These are phyloP conservation scores for Solanum hybrid DNA, from an alignment of 305 asterid species.

Conservation along the genomic window DNA sequence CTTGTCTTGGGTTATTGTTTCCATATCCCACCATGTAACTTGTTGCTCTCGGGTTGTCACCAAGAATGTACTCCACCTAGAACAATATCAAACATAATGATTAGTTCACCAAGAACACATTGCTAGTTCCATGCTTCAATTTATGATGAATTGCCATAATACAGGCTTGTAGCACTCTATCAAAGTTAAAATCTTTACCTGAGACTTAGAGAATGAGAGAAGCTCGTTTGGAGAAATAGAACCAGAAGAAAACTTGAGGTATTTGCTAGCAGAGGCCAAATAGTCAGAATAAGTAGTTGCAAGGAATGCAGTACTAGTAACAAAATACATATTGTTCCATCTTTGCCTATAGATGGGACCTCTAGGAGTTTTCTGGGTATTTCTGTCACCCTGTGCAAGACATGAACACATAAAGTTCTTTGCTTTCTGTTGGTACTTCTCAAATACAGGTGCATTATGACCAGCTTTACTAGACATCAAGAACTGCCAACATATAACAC, in stretches of 20 bases:
- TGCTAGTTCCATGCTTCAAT: neutral
- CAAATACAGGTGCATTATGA: constrained; percentile 40
- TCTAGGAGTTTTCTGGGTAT: constrained; percentile 80
- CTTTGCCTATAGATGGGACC: constrained; percentile 87
- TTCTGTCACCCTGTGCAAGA: constrained; percentile 71
- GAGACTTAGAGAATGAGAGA: constrained; percentile 80
- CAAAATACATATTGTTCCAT: constrained; percentile 99
- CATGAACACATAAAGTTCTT: constrained; percentile 92
- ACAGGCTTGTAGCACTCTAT: neutral
- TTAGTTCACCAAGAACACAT: neutral
- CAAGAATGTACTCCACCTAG: constrained; percentile 93
- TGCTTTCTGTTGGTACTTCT: constrained; percentile 70
- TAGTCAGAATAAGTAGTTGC: constrained; percentile 84
- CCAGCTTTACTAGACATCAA: constrained; percentile 86
- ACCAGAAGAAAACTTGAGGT: constrained; percentile 56
- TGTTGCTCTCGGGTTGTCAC: constrained; percentile 96
- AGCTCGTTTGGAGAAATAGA: constrained; percentile 60
- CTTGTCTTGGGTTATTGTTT: constrained; percentile 77
- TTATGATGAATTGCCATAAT: neutral
- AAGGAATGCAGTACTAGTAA: constrained; percentile 86
- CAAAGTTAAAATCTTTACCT: constrained; percentile 30
- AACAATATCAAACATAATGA: neutral
- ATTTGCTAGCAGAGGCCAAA: constrained; percentile 61
- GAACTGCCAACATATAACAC: constrained; percentile 36
- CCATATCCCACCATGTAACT: constrained; percentile 99